Percentiles rank a stretch among this genome's conserved stretches.
Conservation (phyloP, 441 rosid species). For the Adansonia madagascariensis region DNA sequence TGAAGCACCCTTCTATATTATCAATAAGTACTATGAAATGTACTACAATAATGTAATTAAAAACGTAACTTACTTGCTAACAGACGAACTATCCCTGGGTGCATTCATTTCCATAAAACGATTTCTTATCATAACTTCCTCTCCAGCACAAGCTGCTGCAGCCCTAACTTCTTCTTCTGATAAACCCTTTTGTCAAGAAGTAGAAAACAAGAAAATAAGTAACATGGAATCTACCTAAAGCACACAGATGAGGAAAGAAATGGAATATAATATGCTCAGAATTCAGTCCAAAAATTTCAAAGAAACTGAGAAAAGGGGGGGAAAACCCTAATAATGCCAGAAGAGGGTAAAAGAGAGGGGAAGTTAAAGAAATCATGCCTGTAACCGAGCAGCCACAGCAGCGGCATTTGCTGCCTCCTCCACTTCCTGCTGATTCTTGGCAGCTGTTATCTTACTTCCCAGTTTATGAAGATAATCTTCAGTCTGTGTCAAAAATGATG, state of each 20-base stretch:
- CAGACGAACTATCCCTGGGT: conserved; percentile 87
- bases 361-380: conserved; percentile 51
- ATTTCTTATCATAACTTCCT: conserved; percentile 97
- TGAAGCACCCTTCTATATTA: not conserved
- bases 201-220: conserved; percentile 39
- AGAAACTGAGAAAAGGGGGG: conserved; percentile 11
- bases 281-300: conserved; percentile 4
- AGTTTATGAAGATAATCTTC: conserved; percentile 96
- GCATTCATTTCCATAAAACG: conserved; percentile 98
- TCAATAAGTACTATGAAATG: conserved; percentile 7
- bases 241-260: not conserved
- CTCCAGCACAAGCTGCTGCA: conserved; percentile 97
- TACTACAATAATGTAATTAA: not conserved
- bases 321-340: conserved; percentile 19
- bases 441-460: conserved; percentile 92
- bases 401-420: conserved; percentile 99
- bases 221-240: conserved; percentile 16
- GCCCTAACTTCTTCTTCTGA: conserved; percentile 97
- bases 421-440: conserved; percentile 98
- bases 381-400: conserved; percentile 87
- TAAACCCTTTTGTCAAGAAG: conserved; percentile 71
- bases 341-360: conserved; percentile 19
- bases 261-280: not conserved
- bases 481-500: conserved; percentile 95
- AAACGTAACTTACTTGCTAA: conserved; percentile 72